Evolutionary conservation across 2,329 filamentous ascomycete species (phyloP), one percentile per base, ranked within the genome.

Genomic region (Xylariaceae sp.): DNA sequence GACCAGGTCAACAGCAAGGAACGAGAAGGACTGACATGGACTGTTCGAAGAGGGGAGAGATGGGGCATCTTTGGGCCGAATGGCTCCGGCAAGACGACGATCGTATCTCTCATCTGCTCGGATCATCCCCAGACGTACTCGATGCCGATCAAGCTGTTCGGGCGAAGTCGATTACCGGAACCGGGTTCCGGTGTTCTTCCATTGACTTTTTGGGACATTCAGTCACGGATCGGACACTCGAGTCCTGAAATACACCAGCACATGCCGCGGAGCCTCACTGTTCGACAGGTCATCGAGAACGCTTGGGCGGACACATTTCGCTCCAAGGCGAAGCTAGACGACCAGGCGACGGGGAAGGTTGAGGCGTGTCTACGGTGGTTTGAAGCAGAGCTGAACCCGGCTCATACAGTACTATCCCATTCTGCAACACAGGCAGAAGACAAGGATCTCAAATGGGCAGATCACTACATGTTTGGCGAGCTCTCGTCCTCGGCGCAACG

Each of bases 101-200:
- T 99, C 34, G 84, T 98, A 24, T 95, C 92, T 4, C 82, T 99
- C 5, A 90, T 99, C 57, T 96, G 91, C 58, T 98, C 94, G 1
- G 95, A 99, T 69, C 95, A 99, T 67, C 95, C 95, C 0, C 94
- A 98, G 73, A 87, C 93, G 0, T 99, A 98, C 73, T 91, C 91
- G 0, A 84, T 93, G 21, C 93, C 94, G 0, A 88, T 99, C 59
- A 88, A 85, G 65, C 81, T 97, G 12, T 98, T 99, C 71, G 92
- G 92, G 1, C 86, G 87, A 19, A 89, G 88, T 52, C 86, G 95
- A 17, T 80, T 97, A 0, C 92, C 94, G 0, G 85, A 89, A 53
- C 83, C 84, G 0, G 90, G 89, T 0, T 85, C 84, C 0, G 79
- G 77, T 1, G 73, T 84, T 51, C 82, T 83, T 0, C 92, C 91